Base-by-base conservation (phyloP, 768 basidiomycete genomes). In the Hortiboletus campestris region DNA sequence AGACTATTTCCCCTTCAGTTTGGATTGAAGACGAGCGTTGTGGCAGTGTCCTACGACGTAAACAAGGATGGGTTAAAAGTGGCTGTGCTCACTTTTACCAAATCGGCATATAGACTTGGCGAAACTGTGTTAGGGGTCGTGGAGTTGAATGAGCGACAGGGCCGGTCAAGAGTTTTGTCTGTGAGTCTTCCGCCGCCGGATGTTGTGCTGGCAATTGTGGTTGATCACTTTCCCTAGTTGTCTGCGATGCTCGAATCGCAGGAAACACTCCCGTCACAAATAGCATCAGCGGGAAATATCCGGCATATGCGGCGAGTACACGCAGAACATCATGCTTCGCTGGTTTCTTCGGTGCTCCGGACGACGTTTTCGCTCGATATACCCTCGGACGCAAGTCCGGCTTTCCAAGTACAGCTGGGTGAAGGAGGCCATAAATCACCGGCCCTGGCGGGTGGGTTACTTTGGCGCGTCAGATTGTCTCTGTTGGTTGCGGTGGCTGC, bases 101-200 rank as follows among this genome's bases (percentile, higher is more conserved):
- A 98, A 73, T 85, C 88, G 39, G 89, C 91, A 0, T 98, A 91
- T 71, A 75, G 96, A 19, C 82, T 98, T 0, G 96, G 96, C 4
- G 95, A 99, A 74, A 94, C 94, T 0, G 85, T 98, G 22, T 74
- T 86, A 43, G 96, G 95, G 3, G 85, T 95, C 0, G 86, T 99
- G 22, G 87, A 92, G 65, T 67, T 98, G 58, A 98, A 99, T 67
- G 81, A 85, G 29, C 77, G 83, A 36, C 73, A 73, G n/a, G 80
- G 87, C 6, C 73, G 83, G 36, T 80, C 88, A 14, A 76, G 88
- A n/a, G 95, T 98, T 0, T 68, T 98, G 42, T 89, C 93, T 76
- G 95, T 94, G 60, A 40, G 80, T 71, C 55, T 22, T 36, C 10
- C 41, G 20, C 36, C 10, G 39, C 31, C 4, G 20, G 5, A 6